Evolutionary conservation across 139 green algal genomes (phyloP).

Genomic region (Chlorella vulgaris): DNA sequence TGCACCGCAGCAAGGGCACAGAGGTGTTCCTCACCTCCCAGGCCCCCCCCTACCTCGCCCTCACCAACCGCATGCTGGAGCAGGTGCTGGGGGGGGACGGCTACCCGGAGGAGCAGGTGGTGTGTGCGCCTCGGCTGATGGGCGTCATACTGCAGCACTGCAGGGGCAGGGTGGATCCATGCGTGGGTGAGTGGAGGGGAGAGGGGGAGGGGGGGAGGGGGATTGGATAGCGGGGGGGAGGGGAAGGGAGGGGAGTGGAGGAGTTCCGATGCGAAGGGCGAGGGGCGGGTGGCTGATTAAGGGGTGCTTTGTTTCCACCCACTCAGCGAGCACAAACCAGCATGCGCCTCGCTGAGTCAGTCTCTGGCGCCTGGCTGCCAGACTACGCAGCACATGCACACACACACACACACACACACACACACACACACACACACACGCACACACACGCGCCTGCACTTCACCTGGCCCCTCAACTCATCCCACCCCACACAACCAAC

Average conservation of each 20-base stretch:
- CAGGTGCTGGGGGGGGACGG: slow-evolving; percentile 54
- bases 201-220: not conserved
- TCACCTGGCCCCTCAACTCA: no score
- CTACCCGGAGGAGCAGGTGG: slow-evolving; percentile 52
- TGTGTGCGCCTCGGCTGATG: slow-evolving; percentile 82
- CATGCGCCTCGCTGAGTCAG: not conserved
- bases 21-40: slow-evolving; percentile 74
- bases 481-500: not conserved
- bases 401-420: slow-evolving; percentile 60
- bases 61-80: slow-evolving; percentile 65
- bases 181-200: slow-evolving; percentile 55
- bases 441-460: no score
- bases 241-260: not conserved
- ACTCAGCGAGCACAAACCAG: no score
- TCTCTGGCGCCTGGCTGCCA: not conserved
- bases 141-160: slow-evolving; percentile 85
- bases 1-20: slow-evolving; percentile 56
- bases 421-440: slow-evolving; percentile 37
- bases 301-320: no score
- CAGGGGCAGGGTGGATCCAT: slow-evolving; percentile 79
- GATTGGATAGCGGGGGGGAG: not conserved
- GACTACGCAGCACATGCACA: not conserved
- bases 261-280: not conserved
- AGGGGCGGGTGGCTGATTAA: no score
- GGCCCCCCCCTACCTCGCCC: slow-evolving; percentile 73